Base-by-base conservation (phyloP, 1,139 yeast genomes). In the Saccharomycopsis phalli region DNA sequence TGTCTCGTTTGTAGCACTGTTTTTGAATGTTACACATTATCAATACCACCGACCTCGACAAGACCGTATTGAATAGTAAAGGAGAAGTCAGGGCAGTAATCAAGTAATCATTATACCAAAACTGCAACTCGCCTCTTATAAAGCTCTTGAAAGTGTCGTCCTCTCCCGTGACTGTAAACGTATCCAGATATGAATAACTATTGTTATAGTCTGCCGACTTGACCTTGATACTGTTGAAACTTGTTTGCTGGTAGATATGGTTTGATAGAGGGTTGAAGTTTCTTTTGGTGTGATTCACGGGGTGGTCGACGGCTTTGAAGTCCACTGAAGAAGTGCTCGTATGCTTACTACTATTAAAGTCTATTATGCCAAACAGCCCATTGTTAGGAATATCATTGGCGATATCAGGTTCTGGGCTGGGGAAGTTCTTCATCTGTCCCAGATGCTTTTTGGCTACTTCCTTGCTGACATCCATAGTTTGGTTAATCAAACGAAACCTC, bases 161-260 rank as follows among this genome's bases (percentile, higher is more conserved):
- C 25, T 41, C 45, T 6, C 45, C 45, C 19, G 39, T 37, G 7
- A 41, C 41, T 4, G 14, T 21, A 21, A 22, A 38, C 1, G 21
- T 13, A 8, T 14, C 27, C 22, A 19, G 18, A n/a, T 19, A 33
- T 32, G 28, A 14, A 8, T 16, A 37, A 14, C 16, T n/a, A n/a
- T 13, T 29, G 10, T 32, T 13, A 17, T 31, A 33, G 19, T 17
- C 30, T 6, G 26, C n/a, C 10, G 26, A 16, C 4, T 17, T 32
- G n/a, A 37, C 13, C 21, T 21, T 28, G 28, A 20, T 19, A 5
- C 35, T n/a, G 7, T 30, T 25, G 17, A 41, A 37, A 4, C 20
- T 36, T 1, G 36, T 35, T 3, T 28, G 21, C 7, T 19, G 23
- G 19, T 31, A 36, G 10, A 36, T 10, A 19, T 40, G 39, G 31